Conservation (phyloP, 176 grass and related monocot genomes). For the Thinopyrum elongatum region DNA sequence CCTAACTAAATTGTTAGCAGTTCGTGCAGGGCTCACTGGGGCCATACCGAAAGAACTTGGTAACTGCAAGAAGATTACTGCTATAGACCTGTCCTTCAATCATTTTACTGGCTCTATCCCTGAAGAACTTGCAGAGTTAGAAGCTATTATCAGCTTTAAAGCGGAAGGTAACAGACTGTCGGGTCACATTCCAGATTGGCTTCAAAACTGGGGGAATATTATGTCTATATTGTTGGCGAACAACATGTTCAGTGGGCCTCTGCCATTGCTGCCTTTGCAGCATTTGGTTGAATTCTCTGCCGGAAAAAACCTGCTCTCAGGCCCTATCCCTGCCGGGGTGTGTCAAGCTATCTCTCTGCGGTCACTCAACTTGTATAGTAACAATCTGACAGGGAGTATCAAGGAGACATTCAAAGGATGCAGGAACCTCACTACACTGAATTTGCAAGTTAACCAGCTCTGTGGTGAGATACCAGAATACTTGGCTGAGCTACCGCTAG, state of each 20-base stretch:
- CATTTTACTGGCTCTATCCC: slow-evolving; percentile 58
- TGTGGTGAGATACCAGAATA: slow-evolving; percentile 73
- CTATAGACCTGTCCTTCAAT: slow-evolving; percentile 57
- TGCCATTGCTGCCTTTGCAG: slow-evolving; percentile 41
- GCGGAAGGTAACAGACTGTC: slow-evolving; percentile 62
- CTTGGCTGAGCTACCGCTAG: slow-evolving; percentile 59
- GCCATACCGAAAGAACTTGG: slow-evolving; percentile 65
- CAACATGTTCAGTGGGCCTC: slow-evolving; percentile 53
- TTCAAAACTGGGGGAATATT: slow-evolving; percentile 53
- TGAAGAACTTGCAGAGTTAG: slow-evolving; percentile 50
- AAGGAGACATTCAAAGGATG: slow-evolving; percentile 57
- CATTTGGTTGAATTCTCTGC: slow-evolving; percentile 54
- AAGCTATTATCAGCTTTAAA: slow-evolving; percentile 46
- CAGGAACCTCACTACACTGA: slow-evolving; percentile 55
- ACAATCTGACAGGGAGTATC: slow-evolving; percentile 68
- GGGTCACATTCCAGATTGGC: slow-evolving; percentile 62
- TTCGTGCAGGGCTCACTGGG: slow-evolving; percentile 49
- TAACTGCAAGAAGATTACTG: slow-evolving; percentile 61
- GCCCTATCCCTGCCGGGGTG: slow-evolving; percentile 46
- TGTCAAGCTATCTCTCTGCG: slow-evolving; percentile 52
- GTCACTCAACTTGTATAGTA: slow-evolving; percentile 45
- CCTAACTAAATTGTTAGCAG: slow-evolving; percentile 38
- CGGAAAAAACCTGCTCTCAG: slow-evolving; percentile 55
- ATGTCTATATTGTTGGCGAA: slow-evolving; percentile 30
- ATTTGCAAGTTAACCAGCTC: slow-evolving; percentile 60